These are phyloP conservation scores for Candida ascalaphidarum DNA, from an alignment of 805 yeast genomes.

Conservation along the genomic window DNA sequence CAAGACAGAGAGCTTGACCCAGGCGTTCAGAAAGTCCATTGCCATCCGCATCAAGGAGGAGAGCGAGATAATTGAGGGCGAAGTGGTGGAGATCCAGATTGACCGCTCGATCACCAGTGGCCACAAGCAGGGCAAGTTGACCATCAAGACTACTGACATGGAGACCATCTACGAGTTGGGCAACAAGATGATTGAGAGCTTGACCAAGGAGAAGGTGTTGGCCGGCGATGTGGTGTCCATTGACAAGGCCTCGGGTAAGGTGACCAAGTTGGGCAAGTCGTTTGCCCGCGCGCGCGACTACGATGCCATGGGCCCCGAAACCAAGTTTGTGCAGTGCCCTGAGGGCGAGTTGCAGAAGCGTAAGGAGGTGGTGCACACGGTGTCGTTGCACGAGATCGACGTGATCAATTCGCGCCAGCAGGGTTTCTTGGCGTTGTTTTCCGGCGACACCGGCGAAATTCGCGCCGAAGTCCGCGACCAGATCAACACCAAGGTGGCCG, in stretches of 20 bases:
- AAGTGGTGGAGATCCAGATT: conserved; percentile 93
- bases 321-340: conserved; percentile 95
- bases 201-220: conserved; percentile 88
- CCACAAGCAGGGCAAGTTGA: conserved; percentile 94
- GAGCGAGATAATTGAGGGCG: conserved; percentile 97
- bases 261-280: conserved; percentile 90
- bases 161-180: conserved; percentile 96
- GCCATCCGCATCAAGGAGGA: conserved; percentile 95
- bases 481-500: conserved; percentile 93
- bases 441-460: conserved; percentile 97
- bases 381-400: conserved; percentile 95
- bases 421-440: conserved; percentile 91
- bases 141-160: conserved; percentile 96
- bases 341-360: conserved; percentile 97
- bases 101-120: conserved; percentile 95
- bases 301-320: conserved; percentile 98
- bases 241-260: conserved; percentile 92
- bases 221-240: conserved; percentile 97
- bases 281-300: conserved; percentile 95
- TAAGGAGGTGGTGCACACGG: conserved; percentile 93
- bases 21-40: conserved; percentile 91
- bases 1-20: conserved; percentile 94
- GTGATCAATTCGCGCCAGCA: conserved; percentile 96
- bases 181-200: conserved; percentile 86
- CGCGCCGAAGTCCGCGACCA: conserved; percentile 93